Conservation (phyloP, 2,329 filamentous ascomycete genomes). For the Colletotrichum tabaci region DNA sequence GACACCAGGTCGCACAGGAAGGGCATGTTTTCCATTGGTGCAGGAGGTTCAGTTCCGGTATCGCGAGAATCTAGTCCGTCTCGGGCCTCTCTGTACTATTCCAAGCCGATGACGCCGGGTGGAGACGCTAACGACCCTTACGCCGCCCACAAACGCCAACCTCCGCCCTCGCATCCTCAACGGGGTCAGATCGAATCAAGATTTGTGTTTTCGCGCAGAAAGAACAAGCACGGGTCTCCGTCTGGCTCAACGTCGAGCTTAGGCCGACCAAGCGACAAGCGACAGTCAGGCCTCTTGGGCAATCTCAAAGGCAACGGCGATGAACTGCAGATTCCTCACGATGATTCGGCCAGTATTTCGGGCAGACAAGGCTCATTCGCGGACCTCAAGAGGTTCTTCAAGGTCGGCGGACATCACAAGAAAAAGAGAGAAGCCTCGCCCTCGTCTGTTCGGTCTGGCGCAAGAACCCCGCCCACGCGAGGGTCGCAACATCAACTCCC, state of each 20-base stretch:
- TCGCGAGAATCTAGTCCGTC: conserved; percentile 77
- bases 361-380: conserved; percentile 86
- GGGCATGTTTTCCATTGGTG: conserved; percentile 68
- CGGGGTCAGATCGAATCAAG: conserved; percentile 79
- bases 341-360: conserved; percentile 63
- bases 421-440: conserved; percentile 78
- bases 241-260: conserved; percentile 66
- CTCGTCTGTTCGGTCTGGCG: conserved; percentile 66
- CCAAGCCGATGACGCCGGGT: conserved; percentile 82
- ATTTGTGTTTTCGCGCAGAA: conserved; percentile 86
- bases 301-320: conserved; percentile 59
- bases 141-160: conserved; percentile 83
- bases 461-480: conserved; percentile 62
- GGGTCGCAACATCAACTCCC: conserved; percentile 77
- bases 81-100: conserved; percentile 74
- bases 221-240: conserved; percentile 72
- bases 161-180: conserved; percentile 75
- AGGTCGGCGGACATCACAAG: conserved; percentile 79
- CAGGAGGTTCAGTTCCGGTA: conserved; percentile 67
- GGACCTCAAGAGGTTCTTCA: conserved; percentile 97
- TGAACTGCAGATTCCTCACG: conserved; percentile 59
- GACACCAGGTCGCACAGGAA: conserved; percentile 62
- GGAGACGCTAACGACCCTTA: conserved; percentile 90
- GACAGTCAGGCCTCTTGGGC: conserved; percentile 62
- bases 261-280: conserved; percentile 66